Percentiles rank a stretch among this genome's conserved stretches.
Evolutionary conservation across 345 rosid genomes (phyloP).

Genomic region (Noccaea caerulescens): DNA sequence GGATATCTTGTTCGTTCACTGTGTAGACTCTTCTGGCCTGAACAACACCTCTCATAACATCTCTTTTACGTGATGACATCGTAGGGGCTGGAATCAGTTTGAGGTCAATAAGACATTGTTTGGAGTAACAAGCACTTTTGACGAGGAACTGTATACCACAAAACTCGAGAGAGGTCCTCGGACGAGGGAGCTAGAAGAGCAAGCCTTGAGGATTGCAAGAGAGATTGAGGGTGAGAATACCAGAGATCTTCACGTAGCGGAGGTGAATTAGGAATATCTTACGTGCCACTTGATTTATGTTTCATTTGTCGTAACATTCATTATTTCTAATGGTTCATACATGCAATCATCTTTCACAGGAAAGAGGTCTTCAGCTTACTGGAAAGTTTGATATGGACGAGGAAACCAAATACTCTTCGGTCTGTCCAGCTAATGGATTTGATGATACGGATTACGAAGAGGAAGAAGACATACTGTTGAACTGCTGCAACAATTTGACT

Average conservation of each 20-base stretch:
- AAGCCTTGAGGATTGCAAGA: conserved; percentile 86
- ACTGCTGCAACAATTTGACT: conserved; percentile 62
- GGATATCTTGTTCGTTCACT: conserved; percentile 7
- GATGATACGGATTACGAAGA: conserved; percentile 77
- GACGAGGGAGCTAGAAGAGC: conserved; percentile 66
- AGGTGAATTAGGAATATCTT: conserved; percentile 56
- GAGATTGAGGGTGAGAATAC: conserved; percentile 96
- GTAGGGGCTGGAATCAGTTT: conserved; percentile 94
- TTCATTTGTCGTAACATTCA: not conserved
- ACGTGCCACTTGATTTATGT: conserved; percentile 15
- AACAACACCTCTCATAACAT: not conserved
- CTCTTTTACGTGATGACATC: conserved; percentile 22
- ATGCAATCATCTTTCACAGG: conserved; percentile 53
- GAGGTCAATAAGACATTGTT: conserved; percentile 73
- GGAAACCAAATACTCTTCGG: conserved; percentile 87
- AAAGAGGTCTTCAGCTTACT: conserved; percentile 74
- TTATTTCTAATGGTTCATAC: conserved; percentile 19
- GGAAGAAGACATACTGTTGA: conserved; percentile 69
- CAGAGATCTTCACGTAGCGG: conserved; percentile 90
- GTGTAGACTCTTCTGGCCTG: not conserved
- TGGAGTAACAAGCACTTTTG: conserved; percentile 90
- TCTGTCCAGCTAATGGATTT: conserved; percentile 52
- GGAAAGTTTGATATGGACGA: conserved; percentile 74
- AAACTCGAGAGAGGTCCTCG: conserved; percentile 88
- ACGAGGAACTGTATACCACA: conserved; percentile 92